These are phyloP conservation scores for Rhodotorula sp. DNA, from an alignment of 1,284 basidiomycete genomes.

Conservation along the genomic window DNA sequence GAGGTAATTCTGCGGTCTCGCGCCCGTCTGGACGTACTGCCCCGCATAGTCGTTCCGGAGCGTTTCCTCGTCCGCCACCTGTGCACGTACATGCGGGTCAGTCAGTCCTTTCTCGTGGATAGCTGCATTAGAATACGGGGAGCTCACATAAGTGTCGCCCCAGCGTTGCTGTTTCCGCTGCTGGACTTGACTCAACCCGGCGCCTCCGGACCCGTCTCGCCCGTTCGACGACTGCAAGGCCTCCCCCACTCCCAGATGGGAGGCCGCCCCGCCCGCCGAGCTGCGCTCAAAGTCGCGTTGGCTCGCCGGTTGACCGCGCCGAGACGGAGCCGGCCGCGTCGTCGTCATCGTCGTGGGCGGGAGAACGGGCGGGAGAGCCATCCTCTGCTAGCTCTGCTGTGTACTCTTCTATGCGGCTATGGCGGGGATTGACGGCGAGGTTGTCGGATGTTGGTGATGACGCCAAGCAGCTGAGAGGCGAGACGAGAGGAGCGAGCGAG, in stretches of 20 bases:
- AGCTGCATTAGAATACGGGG: too few species aligned
- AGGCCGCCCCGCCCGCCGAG: constrained; percentile 16
- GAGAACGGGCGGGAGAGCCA: background rate
- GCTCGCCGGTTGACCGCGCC: constrained; percentile 27
- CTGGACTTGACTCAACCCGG: constrained; percentile 13
- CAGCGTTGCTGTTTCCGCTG: constrained; percentile 21
- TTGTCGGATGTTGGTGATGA: too few species aligned
- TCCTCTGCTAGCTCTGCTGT: too few species aligned
- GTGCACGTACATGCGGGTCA: too few species aligned
- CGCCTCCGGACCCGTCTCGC: too few species aligned
- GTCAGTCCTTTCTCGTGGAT: background rate
- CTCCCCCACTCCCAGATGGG: constrained; percentile 3
- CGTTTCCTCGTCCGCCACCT: constrained; percentile 72
- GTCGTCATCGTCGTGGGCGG: background rate
- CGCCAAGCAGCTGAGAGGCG: too few species aligned
- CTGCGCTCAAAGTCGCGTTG: constrained; percentile 22
- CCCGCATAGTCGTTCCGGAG: constrained; percentile 92
- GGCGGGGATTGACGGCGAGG: too few species aligned
- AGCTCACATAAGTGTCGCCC: constrained; percentile 27
- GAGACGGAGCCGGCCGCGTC: constrained; percentile 9
- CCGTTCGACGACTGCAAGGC: too few species aligned
- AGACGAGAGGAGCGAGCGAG: too few species aligned
- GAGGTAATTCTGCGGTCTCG: constrained; percentile 89
- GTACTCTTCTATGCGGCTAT: too few species aligned
- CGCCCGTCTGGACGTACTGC: constrained; percentile 82